phyloP scores from a whole-genome alignment of 139 green algal genomes.

The Coccomyxa sp. region DNA sequence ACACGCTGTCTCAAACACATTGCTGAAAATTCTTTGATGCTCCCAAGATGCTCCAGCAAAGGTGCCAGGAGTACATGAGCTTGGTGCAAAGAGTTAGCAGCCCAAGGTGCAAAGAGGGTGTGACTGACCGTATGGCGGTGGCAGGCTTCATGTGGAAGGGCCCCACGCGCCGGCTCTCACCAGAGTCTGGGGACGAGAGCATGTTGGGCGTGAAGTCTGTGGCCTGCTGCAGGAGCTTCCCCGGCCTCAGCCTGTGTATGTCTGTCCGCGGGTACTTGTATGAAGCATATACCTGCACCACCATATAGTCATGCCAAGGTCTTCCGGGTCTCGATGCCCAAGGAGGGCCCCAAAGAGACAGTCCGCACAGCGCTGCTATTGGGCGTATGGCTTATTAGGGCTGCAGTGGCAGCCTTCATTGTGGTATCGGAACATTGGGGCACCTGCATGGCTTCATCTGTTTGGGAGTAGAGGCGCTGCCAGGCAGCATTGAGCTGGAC shows the following conservation, averaged over 20 bases:
- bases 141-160: slow-evolving; percentile 10
- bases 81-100: too few relatives aligned
- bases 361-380: not conserved
- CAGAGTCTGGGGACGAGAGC: not conserved
- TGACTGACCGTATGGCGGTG: not conserved
- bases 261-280: slow-evolving; percentile 16
- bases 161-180: slow-evolving; percentile 3
- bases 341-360: not conserved
- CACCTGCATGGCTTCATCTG: not conserved
- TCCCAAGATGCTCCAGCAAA: not conserved
- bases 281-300: slow-evolving; percentile 2
- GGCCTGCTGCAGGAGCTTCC: not conserved
- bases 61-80: not conserved
- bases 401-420: not conserved
- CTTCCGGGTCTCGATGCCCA: not conserved
- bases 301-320: not conserved
- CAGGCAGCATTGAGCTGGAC: not conserved
- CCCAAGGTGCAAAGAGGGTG: not conserved
- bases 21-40: not conserved
- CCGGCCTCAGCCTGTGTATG: not conserved
- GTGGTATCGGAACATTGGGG: not conserved
- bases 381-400: not conserved
- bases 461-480: not conserved
- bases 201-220: slow-evolving; percentile 1
- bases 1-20: not conserved